These are phyloP conservation scores for Podaxis sp. DNA, from an alignment of 768 basidiomycete species.

Conservation along the genomic window DNA sequence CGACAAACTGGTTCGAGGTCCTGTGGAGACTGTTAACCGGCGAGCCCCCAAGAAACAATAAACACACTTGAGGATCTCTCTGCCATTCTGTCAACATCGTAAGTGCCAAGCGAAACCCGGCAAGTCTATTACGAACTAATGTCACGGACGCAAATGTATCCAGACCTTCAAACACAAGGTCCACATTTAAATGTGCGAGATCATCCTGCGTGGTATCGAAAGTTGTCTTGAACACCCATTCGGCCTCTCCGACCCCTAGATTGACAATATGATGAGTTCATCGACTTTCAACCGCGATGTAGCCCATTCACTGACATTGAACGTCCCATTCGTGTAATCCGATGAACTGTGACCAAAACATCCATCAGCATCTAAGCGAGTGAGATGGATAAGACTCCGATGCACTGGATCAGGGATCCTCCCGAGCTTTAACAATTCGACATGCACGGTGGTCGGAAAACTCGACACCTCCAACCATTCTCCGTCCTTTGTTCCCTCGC, in stretches of 20 bases:
- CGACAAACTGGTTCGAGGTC: constrained; percentile 82
- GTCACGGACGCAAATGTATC: constrained; percentile 82
- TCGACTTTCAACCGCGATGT: not conserved
- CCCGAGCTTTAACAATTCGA: constrained; percentile 69
- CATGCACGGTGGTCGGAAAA: constrained; percentile 86
- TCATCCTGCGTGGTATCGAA: constrained; percentile 51
- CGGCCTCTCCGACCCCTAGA: constrained; percentile 82
- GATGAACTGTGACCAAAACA: constrained; percentile 44
- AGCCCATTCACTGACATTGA: constrained; percentile 56
- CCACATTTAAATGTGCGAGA: constrained; percentile 43
- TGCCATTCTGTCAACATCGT: constrained; percentile 53
- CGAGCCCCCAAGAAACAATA: not conserved
- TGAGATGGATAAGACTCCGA: constrained; percentile 1
- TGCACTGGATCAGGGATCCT: constrained; percentile 82
- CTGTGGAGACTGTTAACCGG: constrained; percentile 27
- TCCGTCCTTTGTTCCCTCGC: constrained; percentile 48
- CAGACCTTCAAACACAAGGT: constrained; percentile 86
- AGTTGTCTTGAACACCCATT: constrained; percentile 77
- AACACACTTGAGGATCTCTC: constrained; percentile 57
- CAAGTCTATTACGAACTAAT: constrained; percentile 43
- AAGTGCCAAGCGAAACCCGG: not conserved
- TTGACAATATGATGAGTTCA: not conserved
- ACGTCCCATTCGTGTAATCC: constrained; percentile 86
- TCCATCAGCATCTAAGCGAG: not conserved
- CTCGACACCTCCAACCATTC: constrained; percentile 64